These are phyloP conservation scores for Cladosporium sp. DNA, from an alignment of 2,329 filamentous ascomycete species.

Conservation along the genomic window DNA sequence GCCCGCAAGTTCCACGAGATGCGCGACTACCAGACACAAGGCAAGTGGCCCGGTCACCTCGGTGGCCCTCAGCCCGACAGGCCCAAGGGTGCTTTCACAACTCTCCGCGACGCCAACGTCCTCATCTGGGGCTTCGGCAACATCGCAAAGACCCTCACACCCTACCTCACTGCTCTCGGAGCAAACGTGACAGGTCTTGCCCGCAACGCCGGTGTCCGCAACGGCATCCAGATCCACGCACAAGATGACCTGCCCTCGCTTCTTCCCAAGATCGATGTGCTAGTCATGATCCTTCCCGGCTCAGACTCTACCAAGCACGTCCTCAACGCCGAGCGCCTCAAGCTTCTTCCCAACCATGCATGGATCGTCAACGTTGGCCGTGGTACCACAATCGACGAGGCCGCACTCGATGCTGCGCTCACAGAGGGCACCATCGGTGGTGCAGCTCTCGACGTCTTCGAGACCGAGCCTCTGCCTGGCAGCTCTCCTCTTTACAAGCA, in stretches of 20 bases:
- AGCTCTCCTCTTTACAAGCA: constrained; percentile 50
- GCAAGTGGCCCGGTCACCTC: constrained; percentile 63
- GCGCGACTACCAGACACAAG: constrained; percentile 62
- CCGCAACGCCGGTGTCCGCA: constrained; percentile 57
- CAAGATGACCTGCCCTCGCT: constrained; percentile 58
- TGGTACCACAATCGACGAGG: constrained; percentile 56
- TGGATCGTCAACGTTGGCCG: constrained; percentile 53
- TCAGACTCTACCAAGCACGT: constrained; percentile 58
- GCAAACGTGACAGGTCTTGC: constrained; percentile 63
- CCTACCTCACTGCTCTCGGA: constrained; percentile 57
- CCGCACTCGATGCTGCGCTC: constrained; percentile 51
- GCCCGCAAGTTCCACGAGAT: constrained; percentile 63
- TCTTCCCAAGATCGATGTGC: constrained; percentile 60
- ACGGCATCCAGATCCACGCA: constrained; percentile 59
- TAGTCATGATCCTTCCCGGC: constrained; percentile 69
- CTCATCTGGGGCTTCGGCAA: constrained; percentile 68
- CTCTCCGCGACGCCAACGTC: constrained; percentile 60
- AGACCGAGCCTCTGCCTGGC: constrained; percentile 56
- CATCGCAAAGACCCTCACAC: constrained; percentile 63
- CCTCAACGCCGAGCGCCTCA: constrained; percentile 57
- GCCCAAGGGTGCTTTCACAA: constrained; percentile 59
- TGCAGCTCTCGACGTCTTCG: constrained; percentile 55
- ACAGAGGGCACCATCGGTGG: constrained; percentile 49
- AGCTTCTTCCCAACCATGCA: constrained; percentile 57
- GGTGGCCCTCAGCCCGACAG: constrained; percentile 63